Percentiles rank a stretch among this genome's conserved stretches.
Conservation (phyloP, 768 basidiomycete species). For the Lanmaoa rubissima region DNA sequence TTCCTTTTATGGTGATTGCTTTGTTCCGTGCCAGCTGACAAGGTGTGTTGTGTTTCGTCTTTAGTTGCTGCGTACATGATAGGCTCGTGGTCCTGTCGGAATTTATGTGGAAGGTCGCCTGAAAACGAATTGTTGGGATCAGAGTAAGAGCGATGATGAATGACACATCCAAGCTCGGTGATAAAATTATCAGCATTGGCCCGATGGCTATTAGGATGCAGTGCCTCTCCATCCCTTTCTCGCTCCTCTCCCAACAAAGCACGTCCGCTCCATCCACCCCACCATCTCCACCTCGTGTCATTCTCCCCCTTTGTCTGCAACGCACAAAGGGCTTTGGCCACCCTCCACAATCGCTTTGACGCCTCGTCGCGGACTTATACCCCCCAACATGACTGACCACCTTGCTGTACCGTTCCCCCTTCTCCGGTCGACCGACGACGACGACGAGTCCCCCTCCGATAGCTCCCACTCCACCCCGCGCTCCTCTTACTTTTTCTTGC, state of each 20-base stretch:
- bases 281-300: slow-evolving; percentile 1
- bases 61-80: background rate
- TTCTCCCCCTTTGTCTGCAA: slow-evolving; percentile 19
- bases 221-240: slow-evolving; percentile 2
- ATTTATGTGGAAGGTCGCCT: background rate
- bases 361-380: slow-evolving; percentile 13
- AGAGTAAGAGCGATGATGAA: slow-evolving; percentile 5
- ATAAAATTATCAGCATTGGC: slow-evolving; percentile 13
- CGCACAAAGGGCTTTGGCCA: slow-evolving; percentile 27
- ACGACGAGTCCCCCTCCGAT: slow-evolving; percentile 9
- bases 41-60: slow-evolving; percentile 4
- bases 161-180: slow-evolving; percentile 9
- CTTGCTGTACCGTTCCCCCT: slow-evolving; percentile 14
- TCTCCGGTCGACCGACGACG: slow-evolving; percentile 13
- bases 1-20: slow-evolving; percentile 10
- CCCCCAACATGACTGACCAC: slow-evolving; percentile 17
- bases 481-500: slow-evolving; percentile 14
- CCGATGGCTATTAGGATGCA: slow-evolving; percentile 19
- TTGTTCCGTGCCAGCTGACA: slow-evolving; percentile 10
- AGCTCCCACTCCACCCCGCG: slow-evolving; percentile 20
- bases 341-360: slow-evolving; percentile 26
- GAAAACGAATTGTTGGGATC: slow-evolving; percentile 9
- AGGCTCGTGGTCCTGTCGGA: background rate
- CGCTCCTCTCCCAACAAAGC: slow-evolving; percentile 6
- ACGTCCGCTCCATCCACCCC: background rate